phyloP scores from a whole-genome alignment of 305 asterid genomes.

The Ajuga reptans region DNA sequence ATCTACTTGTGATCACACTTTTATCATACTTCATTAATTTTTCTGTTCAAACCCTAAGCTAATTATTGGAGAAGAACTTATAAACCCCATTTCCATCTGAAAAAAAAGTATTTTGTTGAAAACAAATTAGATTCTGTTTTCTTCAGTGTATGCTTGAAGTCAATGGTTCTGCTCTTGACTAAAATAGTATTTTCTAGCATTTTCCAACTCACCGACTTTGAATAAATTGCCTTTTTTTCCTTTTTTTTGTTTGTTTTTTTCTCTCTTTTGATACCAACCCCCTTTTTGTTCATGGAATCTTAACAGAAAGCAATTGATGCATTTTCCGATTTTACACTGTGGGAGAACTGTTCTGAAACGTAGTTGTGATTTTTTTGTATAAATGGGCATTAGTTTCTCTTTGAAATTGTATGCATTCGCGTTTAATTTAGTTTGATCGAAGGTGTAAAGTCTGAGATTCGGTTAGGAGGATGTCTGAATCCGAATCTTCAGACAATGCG shows the following conservation, averaged over 20 bases:
- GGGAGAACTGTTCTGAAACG: constrained; percentile 6
- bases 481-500: constrained; percentile 29
- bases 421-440: neutral
- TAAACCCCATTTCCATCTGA: neutral
- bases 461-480: constrained; percentile 34
- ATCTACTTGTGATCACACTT: constrained; percentile 2
- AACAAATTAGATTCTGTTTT: neutral
- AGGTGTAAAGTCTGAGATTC: constrained; percentile 18
- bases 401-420: neutral
- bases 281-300: constrained; percentile 16
- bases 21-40: neutral
- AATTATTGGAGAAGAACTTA: neutral
- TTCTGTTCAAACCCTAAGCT: neutral
- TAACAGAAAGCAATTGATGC: neutral
- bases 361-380: constrained; percentile 5
- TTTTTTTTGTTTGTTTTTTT: too few species aligned
- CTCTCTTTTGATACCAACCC: constrained; percentile 4
- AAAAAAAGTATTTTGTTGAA: neutral
- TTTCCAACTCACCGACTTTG: constrained; percentile 18
- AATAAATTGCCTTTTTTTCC: constrained; percentile 12
- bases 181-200: neutral
- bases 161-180: constrained; percentile 14
- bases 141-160: constrained; percentile 19
- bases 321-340: neutral
- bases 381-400: neutral